These are phyloP conservation scores for Rhizopogon vesiculosus DNA, from an alignment of 768 basidiomycete genomes.

Conservation along the genomic window DNA sequence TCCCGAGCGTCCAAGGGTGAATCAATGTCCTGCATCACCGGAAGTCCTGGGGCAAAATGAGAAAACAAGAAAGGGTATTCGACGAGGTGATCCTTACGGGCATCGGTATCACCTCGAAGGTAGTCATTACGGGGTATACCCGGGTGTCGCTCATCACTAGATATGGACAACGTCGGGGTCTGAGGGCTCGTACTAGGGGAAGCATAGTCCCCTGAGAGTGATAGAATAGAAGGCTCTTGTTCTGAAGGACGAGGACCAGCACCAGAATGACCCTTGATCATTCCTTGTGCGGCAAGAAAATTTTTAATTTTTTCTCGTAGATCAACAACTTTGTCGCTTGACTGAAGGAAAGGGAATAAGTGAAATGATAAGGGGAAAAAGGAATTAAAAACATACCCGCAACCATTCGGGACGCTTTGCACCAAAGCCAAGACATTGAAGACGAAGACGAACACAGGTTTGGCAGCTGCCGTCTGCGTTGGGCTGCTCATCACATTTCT, in stretches of 20 bases:
- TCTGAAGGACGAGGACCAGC: constrained; percentile 55
- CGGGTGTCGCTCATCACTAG: constrained; percentile 34
- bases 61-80: not conserved
- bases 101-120: constrained; percentile 20
- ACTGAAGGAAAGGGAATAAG: constrained; percentile 36
- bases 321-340: constrained; percentile 61
- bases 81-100: constrained; percentile 15
- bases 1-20: constrained; percentile 24
- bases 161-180: constrained; percentile 44
- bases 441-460: constrained; percentile 72
- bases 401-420: constrained; percentile 84
- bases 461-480: constrained; percentile 59
- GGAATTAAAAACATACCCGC: constrained; percentile 45
- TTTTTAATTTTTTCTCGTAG: constrained; percentile 76
- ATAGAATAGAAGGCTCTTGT: constrained; percentile 51
- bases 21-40: constrained; percentile 26
- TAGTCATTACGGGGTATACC: constrained; percentile 17
- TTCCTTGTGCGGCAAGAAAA: constrained; percentile 76
- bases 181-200: constrained; percentile 38
- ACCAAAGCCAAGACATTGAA: constrained; percentile 86
- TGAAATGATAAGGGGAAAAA: not conserved
- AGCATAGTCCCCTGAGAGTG: constrained; percentile 38
- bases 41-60: constrained; percentile 18
- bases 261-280: constrained; percentile 87
- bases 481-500: constrained; percentile 85